These are phyloP conservation scores for Eucalyptus cloeziana DNA, from an alignment of 345 rosid genomes.

Conservation along the genomic window DNA sequence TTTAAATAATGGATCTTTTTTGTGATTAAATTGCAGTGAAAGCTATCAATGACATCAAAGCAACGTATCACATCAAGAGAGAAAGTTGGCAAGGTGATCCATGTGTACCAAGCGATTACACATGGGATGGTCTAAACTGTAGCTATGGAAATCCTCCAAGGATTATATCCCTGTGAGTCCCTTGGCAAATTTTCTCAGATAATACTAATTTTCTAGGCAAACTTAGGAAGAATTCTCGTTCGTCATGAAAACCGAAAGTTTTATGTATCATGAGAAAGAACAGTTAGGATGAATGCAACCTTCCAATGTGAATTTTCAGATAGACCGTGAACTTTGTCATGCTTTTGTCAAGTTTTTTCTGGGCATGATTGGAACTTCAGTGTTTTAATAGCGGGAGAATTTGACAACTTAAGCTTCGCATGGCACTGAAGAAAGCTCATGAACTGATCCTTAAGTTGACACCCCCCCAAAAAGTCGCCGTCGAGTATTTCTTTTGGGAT, in stretches of 20 bases:
- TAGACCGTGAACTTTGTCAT: neutral
- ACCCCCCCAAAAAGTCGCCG: neutral
- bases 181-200: too few relatives aligned
- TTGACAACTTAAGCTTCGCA: neutral
- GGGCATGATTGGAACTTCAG: neutral
- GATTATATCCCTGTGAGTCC: conserved; percentile 6
- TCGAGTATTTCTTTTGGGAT: neutral
- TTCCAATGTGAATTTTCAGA: neutral
- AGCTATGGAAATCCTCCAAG: neutral
- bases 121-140: neutral
- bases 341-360: neutral
- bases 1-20: neutral
- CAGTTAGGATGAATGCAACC: neutral
- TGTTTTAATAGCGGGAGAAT: neutral
- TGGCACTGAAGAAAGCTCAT: neutral
- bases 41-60: neutral
- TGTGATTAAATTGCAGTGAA: conserved; percentile 4
- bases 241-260: neutral
- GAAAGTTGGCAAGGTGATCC: neutral
- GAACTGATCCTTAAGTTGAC: neutral
- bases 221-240: neutral
- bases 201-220: neutral
- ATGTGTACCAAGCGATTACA: neutral
- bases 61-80: neutral
- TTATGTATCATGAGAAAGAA: neutral